Evolutionary conservation across 2,329 filamentous ascomycete genomes (phyloP).

Genomic region (Trichoderma semiorbis): DNA sequence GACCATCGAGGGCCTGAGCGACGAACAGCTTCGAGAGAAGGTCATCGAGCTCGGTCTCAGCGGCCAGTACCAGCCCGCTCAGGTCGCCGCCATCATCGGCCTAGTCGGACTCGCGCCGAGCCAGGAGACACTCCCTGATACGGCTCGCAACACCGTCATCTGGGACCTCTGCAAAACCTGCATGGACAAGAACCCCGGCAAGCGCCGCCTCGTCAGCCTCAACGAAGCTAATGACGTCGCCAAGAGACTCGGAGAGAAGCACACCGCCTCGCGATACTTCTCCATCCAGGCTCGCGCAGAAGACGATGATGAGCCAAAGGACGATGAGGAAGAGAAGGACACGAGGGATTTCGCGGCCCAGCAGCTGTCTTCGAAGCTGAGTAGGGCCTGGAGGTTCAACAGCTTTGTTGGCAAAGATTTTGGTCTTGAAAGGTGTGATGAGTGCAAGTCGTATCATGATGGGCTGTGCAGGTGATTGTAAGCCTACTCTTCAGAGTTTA

Average conservation of each 20-base stretch:
- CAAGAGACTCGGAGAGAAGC: slow-evolving; percentile 51
- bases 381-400: slow-evolving; percentile 23
- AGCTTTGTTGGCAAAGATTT: slow-evolving; percentile 20
- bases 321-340: slow-evolving; percentile 22
- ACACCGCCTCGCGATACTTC: slow-evolving; percentile 38
- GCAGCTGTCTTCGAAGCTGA: slow-evolving; percentile 21
- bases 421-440: slow-evolving; percentile 17
- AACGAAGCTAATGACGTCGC: slow-evolving; percentile 58
- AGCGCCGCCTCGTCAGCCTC: slow-evolving; percentile 51
- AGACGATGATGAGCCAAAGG: slow-evolving; percentile 27
- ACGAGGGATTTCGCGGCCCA: slow-evolving; percentile 32
- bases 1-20: slow-evolving; percentile 17
- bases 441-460: slow-evolving; percentile 21
- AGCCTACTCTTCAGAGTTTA: not conserved
- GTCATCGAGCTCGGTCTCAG: slow-evolving; percentile 29
- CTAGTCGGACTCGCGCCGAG: slow-evolving; percentile 27
- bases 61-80: slow-evolving; percentile 27
- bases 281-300: slow-evolving; percentile 29
- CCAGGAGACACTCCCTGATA: not conserved
- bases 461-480: not conserved
- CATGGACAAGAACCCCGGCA: slow-evolving; percentile 32
- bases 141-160: slow-evolving; percentile 24
- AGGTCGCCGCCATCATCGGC: slow-evolving; percentile 27
- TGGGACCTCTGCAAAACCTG: slow-evolving; percentile 36
- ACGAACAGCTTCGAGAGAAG: slow-evolving; percentile 22